Evolutionary conservation across 805 yeast species (phyloP).

Genomic region (Candida pseudoglaebosa): DNA sequence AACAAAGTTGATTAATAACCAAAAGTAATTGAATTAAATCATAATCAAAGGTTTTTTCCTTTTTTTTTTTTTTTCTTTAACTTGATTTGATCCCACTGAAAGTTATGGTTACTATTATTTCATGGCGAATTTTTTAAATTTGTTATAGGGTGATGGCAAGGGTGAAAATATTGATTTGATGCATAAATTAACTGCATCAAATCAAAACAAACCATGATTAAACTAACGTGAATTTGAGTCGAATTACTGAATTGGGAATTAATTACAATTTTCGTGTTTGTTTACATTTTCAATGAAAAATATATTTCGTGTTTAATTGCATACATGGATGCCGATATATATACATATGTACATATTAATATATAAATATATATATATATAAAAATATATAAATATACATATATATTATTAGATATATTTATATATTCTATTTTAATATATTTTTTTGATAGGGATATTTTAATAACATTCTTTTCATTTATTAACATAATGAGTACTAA

Average conservation of each 20-base stretch:
- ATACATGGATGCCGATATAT: neutral
- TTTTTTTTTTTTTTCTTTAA: no score
- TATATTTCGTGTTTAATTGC: conserved; percentile 1
- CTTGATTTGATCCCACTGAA: no score
- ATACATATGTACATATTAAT: no score
- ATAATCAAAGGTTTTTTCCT: no score
- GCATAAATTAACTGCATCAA: neutral
- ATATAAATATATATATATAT: neutral
- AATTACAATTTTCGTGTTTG: neutral
- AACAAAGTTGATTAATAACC: no score
- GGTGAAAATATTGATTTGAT: neutral
- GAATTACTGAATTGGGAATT: conserved; percentile 1
- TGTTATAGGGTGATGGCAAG: neutral
- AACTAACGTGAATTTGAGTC: neutral
- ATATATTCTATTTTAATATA: neutral
- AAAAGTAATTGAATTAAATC: no score
- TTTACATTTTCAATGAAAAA: neutral
- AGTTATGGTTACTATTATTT: neutral
- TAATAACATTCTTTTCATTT: neutral
- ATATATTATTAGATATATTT: no score
- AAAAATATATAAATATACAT: no score
- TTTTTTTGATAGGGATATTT: neutral
- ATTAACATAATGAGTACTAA: conserved; percentile 10
- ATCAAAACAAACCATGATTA: neutral
- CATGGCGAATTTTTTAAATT: neutral